phyloP scores from a whole-genome alignment of 768 basidiomycete species.

The Psilocybe azurescens region DNA sequence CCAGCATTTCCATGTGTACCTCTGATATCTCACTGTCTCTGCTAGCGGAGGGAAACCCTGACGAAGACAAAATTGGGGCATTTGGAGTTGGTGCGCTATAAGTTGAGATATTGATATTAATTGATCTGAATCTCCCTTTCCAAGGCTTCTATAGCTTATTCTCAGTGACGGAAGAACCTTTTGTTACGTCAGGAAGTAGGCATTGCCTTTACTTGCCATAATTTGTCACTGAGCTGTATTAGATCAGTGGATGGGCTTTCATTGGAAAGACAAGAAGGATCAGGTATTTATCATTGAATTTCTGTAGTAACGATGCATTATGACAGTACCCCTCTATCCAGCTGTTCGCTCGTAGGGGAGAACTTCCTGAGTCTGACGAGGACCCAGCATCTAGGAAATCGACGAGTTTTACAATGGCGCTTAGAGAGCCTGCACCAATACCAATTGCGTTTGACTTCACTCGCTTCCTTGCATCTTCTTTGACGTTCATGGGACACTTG shows the following conservation, averaged over 20 bases:
- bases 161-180: constrained; percentile 83
- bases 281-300: constrained; percentile 50
- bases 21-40: constrained; percentile 3
- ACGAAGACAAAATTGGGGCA: constrained; percentile 95
- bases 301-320: neutral
- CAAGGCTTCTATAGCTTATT: constrained; percentile 73
- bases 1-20: neutral
- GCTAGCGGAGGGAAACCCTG: constrained; percentile 89
- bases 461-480: constrained; percentile 86
- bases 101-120: neutral
- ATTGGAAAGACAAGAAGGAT: constrained; percentile 94
- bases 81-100: constrained; percentile 75
- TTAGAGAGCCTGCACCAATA: constrained; percentile 81
- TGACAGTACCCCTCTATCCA: constrained; percentile 28
- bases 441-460: constrained; percentile 87
- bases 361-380: constrained; percentile 46
- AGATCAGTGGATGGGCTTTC: constrained; percentile 94
- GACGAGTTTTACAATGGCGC: constrained; percentile 90
- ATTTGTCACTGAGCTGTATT: constrained; percentile 21
- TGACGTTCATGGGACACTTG: constrained; percentile 91
- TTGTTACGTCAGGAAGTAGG: constrained; percentile 80
- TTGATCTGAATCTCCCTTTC: neutral
- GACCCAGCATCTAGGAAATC: constrained; percentile 49
- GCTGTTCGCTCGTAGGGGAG: constrained; percentile 85
- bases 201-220: constrained; percentile 18